These are phyloP conservation scores for Fusarium austroafricanum DNA, from an alignment of 2,329 filamentous ascomycete species.

Conservation along the genomic window DNA sequence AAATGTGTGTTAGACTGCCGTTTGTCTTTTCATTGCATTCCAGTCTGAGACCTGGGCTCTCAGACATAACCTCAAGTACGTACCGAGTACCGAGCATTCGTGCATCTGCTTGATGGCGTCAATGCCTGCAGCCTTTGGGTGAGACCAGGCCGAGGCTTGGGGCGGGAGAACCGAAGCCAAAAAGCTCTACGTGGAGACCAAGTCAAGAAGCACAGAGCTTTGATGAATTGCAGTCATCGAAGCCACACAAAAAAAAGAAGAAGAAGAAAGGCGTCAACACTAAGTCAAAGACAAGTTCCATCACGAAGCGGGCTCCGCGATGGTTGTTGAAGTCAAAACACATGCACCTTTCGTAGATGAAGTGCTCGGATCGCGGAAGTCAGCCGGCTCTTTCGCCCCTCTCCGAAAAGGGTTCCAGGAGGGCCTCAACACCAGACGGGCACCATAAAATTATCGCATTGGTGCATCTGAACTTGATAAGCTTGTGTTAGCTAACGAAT, in stretches of 20 bases:
- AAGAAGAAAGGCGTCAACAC: not conserved
- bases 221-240: not conserved
- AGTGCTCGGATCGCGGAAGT: not conserved
- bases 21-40: not conserved
- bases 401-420: not conserved
- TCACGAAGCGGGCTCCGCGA: not conserved
- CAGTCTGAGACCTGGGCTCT: conserved; percentile 21
- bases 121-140: not conserved
- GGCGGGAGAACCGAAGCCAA: not conserved
- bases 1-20: conserved; percentile 6
- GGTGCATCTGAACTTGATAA: not conserved
- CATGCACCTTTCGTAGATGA: not conserved
- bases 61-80: conserved; percentile 8
- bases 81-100: conserved; percentile 20
- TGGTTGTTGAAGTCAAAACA: not conserved
- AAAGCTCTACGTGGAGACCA: not conserved
- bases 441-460: not conserved
- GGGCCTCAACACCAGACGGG: not conserved
- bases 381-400: not conserved
- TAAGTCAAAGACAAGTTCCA: not conserved
- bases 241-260: not conserved
- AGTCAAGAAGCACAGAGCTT: not conserved
- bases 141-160: conserved; percentile 9
- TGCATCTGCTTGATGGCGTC: not conserved
- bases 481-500: not conserved